Evolutionary conservation across 345 rosid species (phyloP).

Genomic region (Citropsis articulata): DNA sequence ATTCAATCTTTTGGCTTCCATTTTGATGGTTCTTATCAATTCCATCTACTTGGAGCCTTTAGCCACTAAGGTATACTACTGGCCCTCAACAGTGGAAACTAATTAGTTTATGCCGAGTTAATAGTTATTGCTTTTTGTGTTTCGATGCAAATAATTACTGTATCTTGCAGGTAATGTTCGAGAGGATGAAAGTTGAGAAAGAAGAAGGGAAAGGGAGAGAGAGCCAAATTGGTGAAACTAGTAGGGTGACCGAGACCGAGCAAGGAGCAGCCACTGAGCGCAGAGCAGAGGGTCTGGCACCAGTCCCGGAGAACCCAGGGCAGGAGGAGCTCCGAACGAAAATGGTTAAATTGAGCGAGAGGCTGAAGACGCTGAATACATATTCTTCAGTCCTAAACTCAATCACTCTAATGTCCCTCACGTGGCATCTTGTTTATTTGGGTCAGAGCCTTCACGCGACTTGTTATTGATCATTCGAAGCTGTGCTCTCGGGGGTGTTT

Average conservation of each 20-base stretch:
- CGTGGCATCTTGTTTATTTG: constrained; percentile 64
- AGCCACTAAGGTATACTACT: constrained; percentile 59
- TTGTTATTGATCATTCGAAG: constrained; percentile 3
- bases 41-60: constrained; percentile 57
- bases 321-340: constrained; percentile 25
- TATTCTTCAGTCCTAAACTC: constrained; percentile 61
- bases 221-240: background rate
- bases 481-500: background rate
- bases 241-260: background rate
- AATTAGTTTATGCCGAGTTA: too few species aligned
- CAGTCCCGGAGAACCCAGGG: constrained; percentile 9
- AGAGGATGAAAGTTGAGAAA: constrained; percentile 66
- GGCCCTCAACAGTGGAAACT: background rate
- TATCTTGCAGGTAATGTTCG: constrained; percentile 56
- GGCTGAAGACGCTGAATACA: constrained; percentile 61
- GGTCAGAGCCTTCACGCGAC: constrained; percentile 39
- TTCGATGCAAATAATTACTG: background rate
- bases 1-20: constrained; percentile 42
- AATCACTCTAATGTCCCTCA: constrained; percentile 52
- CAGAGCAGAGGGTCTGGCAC: constrained; percentile 3
- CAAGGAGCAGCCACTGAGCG: background rate
- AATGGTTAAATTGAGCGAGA: constrained; percentile 39
- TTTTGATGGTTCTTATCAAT: constrained; percentile 50
- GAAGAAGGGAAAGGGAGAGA: constrained; percentile 79
- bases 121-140: background rate